Conservation (phyloP, 1,284 basidiomycete species). For the Boletus semigastroideus region DNA sequence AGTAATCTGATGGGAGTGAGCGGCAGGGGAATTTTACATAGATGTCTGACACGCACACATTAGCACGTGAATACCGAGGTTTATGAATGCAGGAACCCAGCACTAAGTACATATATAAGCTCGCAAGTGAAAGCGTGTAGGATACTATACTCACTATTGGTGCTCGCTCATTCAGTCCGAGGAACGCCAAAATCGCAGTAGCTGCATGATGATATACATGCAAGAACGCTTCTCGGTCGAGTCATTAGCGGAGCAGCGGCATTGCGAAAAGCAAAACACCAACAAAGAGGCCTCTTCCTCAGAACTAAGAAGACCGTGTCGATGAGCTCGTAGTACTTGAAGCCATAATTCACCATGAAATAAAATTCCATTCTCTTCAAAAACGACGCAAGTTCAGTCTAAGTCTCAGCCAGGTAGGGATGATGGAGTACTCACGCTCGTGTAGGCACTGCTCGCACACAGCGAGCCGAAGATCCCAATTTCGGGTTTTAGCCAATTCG, state of each 20-base stretch:
- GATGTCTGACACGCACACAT: slow-evolving; percentile 73
- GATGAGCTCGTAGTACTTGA: slow-evolving; percentile 89
- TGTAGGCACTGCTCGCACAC: slow-evolving; percentile 79
- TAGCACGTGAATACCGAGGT: slow-evolving; percentile 91
- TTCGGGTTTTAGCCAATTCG: slow-evolving; percentile 69
- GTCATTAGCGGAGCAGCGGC: slow-evolving; percentile 1
- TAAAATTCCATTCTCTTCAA: slow-evolving; percentile 77
- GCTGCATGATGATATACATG: slow-evolving; percentile 98
- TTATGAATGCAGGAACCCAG: slow-evolving; percentile 91
- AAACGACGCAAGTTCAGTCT: no score
- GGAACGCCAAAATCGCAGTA: slow-evolving; percentile 89
- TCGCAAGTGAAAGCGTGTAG: background rate
- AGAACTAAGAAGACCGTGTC: slow-evolving; percentile 94
- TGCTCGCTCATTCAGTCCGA: slow-evolving; percentile 87
- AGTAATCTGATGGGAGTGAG: slow-evolving; percentile 70
- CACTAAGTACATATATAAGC: slow-evolving; percentile 51
- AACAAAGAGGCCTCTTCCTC: slow-evolving; percentile 94
- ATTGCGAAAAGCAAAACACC: slow-evolving; percentile 26
- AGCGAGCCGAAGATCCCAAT: slow-evolving; percentile 76
- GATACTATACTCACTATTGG: slow-evolving; percentile 60
- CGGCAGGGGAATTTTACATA: slow-evolving; percentile 1
- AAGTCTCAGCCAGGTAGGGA: background rate
- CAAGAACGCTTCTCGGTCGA: slow-evolving; percentile 68
- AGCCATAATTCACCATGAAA: slow-evolving; percentile 97
- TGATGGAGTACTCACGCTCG: slow-evolving; percentile 53